Evolutionary conservation across 2,329 filamentous ascomycete genomes (phyloP).

Genomic region (Sphaerulina vaccinii): DNA sequence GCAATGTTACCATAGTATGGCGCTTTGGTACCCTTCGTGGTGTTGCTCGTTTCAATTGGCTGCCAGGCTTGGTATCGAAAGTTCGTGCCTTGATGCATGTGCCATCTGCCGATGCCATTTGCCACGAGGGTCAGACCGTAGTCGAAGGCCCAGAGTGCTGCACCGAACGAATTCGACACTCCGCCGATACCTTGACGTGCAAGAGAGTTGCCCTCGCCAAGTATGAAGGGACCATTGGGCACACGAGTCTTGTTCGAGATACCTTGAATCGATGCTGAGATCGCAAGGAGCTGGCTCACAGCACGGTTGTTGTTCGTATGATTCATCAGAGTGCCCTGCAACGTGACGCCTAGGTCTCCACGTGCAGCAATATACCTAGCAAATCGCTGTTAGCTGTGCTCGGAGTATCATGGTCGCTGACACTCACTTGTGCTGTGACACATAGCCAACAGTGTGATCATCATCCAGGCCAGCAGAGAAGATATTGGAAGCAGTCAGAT

Average conservation of each 20-base stretch:
- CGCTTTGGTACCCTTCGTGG: conserved; percentile 57
- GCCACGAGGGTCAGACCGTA: conserved; percentile 60
- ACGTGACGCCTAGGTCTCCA: conserved; percentile 56
- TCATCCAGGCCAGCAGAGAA: conserved; percentile 54
- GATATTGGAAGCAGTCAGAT: conserved; percentile 47
- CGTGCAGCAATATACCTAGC: conserved; percentile 61
- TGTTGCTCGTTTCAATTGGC: conserved; percentile 52
- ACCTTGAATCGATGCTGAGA: conserved; percentile 50
- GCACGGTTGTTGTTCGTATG: conserved; percentile 48
- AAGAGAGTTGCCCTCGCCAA: conserved; percentile 63
- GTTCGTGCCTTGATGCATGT: conserved; percentile 65
- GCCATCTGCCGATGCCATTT: conserved; percentile 55
- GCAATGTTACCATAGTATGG: conserved; percentile 65
- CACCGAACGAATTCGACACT: conserved; percentile 64
- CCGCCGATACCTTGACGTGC: conserved; percentile 62
- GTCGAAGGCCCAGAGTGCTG: conserved; percentile 63
- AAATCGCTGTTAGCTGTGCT: conserved; percentile 30
- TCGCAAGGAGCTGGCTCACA: conserved; percentile 29
- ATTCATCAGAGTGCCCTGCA: conserved; percentile 63
- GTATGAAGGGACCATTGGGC: conserved; percentile 51
- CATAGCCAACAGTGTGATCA: conserved; percentile 53
- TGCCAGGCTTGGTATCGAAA: conserved; percentile 64
- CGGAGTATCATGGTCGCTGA: background rate
- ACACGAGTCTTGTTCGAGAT: conserved; percentile 50
- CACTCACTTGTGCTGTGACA: conserved; percentile 60